Evolutionary conservation across 768 basidiomycete genomes (phyloP).

Genomic region (Dentipellis fragilis): DNA sequence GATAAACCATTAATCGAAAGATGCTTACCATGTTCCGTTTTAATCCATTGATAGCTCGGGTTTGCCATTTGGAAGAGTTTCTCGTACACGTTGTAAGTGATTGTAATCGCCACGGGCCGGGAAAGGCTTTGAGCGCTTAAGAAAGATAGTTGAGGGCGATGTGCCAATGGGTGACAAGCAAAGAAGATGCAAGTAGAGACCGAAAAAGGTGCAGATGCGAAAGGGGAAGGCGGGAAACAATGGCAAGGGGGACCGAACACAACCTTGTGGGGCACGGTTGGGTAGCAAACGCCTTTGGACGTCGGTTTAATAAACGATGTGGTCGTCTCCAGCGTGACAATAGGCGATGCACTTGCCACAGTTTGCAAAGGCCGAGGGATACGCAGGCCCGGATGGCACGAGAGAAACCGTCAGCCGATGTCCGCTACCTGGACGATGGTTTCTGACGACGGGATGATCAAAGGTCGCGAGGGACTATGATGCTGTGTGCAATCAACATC

Average conservation of each 20-base stretch:
- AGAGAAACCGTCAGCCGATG: neutral
- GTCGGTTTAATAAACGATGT: slow-evolving; percentile 24
- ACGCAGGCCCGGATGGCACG: slow-evolving; percentile 4
- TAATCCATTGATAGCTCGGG: slow-evolving; percentile 11
- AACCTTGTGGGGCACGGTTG: slow-evolving; percentile 4
- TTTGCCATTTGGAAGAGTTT: slow-evolving; percentile 9
- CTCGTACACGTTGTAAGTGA: slow-evolving; percentile 7
- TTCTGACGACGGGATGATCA: slow-evolving; percentile 21
- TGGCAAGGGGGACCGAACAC: slow-evolving; percentile 8
- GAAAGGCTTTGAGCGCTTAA: slow-evolving; percentile 10
- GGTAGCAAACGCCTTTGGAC: slow-evolving; percentile 1
- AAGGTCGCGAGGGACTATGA: slow-evolving; percentile 24
- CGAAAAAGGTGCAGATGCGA: slow-evolving; percentile 10
- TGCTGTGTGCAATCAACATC: slow-evolving; percentile 9
- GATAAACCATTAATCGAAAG: neutral
- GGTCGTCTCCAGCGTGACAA: slow-evolving; percentile 17
- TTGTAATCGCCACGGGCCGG: slow-evolving; percentile 7
- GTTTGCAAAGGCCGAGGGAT: slow-evolving; percentile 8
- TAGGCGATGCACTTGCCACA: slow-evolving; percentile 16
- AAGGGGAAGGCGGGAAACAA: slow-evolving; percentile 41
- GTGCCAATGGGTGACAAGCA: slow-evolving; percentile 6
- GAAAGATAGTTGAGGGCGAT: slow-evolving; percentile 2
- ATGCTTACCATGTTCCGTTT: slow-evolving; percentile 11
- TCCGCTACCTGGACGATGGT: slow-evolving; percentile 19
- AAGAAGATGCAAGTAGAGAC: slow-evolving; percentile 3